These are phyloP conservation scores for Marsdenia floribunda DNA, from an alignment of 257 asterid genomes.

Conservation along the genomic window DNA sequence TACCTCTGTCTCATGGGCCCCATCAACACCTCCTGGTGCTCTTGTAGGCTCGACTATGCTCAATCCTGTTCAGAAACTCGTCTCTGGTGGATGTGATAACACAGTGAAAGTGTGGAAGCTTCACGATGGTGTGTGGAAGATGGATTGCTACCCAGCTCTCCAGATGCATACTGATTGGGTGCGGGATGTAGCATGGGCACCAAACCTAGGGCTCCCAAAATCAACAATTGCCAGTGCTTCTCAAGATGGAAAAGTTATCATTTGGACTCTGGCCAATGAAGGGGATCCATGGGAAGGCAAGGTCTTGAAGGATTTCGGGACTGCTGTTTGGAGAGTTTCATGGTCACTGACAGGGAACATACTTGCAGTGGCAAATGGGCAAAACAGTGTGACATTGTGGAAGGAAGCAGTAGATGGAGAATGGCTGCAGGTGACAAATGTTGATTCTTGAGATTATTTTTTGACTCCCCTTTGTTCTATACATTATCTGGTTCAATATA, in stretches of 20 bases:
- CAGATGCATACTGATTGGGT: constrained; percentile 30
- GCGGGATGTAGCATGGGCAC: constrained; percentile 28
- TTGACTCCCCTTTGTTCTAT: background rate
- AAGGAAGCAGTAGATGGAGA: constrained; percentile 31
- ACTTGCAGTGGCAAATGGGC: constrained; percentile 28
- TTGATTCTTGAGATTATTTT: constrained; percentile 16
- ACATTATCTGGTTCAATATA: background rate
- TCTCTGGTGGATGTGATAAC: constrained; percentile 29
- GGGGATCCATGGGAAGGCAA: constrained; percentile 31
- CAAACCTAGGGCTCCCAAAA: constrained; percentile 26
- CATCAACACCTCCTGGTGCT: constrained; percentile 25
- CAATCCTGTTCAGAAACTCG: constrained; percentile 27
- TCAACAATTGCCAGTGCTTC: constrained; percentile 28
- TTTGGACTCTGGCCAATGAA: constrained; percentile 25
- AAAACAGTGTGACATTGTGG: constrained; percentile 24
- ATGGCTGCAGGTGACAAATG: constrained; percentile 22
- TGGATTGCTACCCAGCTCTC: constrained; percentile 28
- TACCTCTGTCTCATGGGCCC: constrained; percentile 64
- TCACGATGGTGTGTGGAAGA: constrained; percentile 22
- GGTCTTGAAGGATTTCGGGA: constrained; percentile 20
- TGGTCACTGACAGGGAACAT: constrained; percentile 30
- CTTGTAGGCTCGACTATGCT: constrained; percentile 20
- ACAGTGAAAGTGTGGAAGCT: constrained; percentile 29
- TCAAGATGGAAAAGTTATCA: constrained; percentile 25
- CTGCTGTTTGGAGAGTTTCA: constrained; percentile 29